phyloP scores from a whole-genome alignment of 139 green algal genomes.

The Micromonas pusilla region DNA sequence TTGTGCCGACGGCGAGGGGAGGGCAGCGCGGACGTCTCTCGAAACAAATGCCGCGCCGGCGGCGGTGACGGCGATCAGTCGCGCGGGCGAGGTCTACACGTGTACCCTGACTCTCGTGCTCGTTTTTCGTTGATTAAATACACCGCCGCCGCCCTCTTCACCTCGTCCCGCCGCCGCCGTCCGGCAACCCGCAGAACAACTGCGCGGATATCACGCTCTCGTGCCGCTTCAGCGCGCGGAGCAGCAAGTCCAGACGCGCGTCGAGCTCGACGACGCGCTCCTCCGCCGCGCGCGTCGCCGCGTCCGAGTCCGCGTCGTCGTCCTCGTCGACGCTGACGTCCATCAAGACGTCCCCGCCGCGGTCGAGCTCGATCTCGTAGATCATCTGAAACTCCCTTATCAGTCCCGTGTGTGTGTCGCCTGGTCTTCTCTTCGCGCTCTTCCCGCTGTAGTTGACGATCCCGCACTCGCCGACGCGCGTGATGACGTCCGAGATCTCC shows the following conservation, averaged over 20 bases:
- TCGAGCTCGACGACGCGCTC: background rate
- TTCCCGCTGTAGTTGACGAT: background rate
- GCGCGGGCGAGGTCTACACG: too few species aligned
- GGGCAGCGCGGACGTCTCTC: too few species aligned
- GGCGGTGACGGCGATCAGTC: too few species aligned
- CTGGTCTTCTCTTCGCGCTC: background rate
- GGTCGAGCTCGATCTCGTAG: background rate
- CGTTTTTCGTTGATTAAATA: too few species aligned
- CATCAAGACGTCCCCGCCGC: background rate
- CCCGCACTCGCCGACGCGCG: background rate
- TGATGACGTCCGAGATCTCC: slow-evolving; percentile 11
- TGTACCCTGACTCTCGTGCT: too few species aligned
- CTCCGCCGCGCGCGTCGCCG: background rate
- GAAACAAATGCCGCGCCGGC: too few species aligned
- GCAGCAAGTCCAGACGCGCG: background rate
- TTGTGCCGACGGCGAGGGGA: too few species aligned
- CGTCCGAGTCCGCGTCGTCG: too few species aligned
- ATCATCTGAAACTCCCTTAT: background rate
- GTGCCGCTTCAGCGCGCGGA: background rate
- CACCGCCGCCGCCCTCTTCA: too few species aligned
- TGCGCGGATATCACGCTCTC: background rate
- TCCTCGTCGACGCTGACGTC: background rate
- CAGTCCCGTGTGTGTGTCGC: too few species aligned
- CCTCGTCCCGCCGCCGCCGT: too few species aligned
- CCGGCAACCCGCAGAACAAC: background rate